Conservation (phyloP, 768 basidiomycete genomes). For the Macrolepiota dolichaula region DNA sequence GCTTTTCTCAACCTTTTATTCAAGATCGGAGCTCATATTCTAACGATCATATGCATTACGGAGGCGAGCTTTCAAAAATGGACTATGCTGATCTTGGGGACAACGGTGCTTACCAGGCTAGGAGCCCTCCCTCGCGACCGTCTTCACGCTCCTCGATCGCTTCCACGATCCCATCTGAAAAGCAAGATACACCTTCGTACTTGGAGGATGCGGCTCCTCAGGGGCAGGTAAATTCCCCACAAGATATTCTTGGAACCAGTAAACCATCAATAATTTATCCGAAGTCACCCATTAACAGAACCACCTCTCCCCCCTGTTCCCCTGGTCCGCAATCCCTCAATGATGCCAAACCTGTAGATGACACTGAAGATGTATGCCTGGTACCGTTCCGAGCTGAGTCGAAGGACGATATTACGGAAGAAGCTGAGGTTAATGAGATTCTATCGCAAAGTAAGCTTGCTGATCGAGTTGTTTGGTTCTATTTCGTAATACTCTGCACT, state of each 20-base stretch:
- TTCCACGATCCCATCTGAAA: constrained; percentile 46
- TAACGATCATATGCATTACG: background rate
- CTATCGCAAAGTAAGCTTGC: constrained; percentile 8
- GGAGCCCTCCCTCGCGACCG: constrained; percentile 34
- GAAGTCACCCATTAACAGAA: background rate
- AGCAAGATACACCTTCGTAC: constrained; percentile 22
- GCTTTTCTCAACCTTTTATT: background rate
- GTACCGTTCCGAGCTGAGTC: background rate
- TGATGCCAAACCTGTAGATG: background rate
- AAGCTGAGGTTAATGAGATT: constrained; percentile 7
- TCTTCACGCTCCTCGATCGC: constrained; percentile 55
- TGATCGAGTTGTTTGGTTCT: background rate
- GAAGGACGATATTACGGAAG: constrained; percentile 1
- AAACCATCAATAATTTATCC: background rate
- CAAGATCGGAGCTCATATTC: background rate
- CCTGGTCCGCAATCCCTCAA: background rate
- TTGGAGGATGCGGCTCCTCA: constrained; percentile 12
- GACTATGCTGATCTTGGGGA: constrained; percentile 18
- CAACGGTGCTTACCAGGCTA: background rate
- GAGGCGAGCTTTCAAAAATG: constrained; percentile 5
- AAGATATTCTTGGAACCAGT: background rate
- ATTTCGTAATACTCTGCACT: constrained; percentile 3
- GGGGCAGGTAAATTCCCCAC: background rate
- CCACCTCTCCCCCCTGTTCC: background rate
- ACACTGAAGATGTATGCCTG: background rate